Evolutionary conservation across 129 eudicot genomes (phyloP).

Genomic region (Tagetes patula): DNA sequence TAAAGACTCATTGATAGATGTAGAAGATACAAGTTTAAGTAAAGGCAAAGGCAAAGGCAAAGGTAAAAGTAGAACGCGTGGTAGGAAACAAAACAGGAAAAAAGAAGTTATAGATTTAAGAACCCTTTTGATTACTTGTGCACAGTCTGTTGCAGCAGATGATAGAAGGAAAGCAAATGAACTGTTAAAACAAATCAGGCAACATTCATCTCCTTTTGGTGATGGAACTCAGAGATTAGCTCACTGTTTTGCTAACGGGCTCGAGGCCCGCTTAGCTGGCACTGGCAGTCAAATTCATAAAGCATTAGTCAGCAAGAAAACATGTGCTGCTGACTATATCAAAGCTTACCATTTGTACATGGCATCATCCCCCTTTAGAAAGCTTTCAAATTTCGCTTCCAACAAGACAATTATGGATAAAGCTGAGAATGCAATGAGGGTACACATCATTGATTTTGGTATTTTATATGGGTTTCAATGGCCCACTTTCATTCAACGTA

Average conservation of each 20-base stretch:
- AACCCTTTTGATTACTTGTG: conserved; percentile 64
- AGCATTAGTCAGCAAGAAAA: conserved; percentile 43
- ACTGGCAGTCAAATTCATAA: conserved; percentile 56
- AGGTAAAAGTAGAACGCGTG: conserved; percentile 46
- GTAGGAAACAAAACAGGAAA: conserved; percentile 52
- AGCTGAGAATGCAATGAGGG: conserved; percentile 36
- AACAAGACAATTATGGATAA: conserved; percentile 50
- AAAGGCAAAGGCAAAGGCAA: conserved; percentile 41
- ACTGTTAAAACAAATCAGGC: conserved; percentile 51
- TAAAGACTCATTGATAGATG: conserved; percentile 25
- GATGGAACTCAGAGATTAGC: conserved; percentile 82
- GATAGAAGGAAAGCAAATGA: conserved; percentile 63
- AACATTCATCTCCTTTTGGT: conserved; percentile 68
- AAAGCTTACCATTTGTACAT: conserved; percentile 65
- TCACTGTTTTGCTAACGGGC: conserved; percentile 67
- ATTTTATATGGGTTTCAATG: conserved; percentile 89
- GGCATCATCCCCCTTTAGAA: conserved; percentile 63
- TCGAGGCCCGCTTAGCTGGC: conserved; percentile 91
- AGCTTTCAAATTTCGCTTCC: conserved; percentile 59
- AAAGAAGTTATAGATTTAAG: conserved; percentile 79
- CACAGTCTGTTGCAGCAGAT: conserved; percentile 67
- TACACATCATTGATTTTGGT: conserved; percentile 89
- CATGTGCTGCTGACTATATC: conserved; percentile 76
- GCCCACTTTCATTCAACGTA: conserved; percentile 77
- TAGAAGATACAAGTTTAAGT: conserved; percentile 29